Evolutionary conservation across 176 grass and related monocot genomes (phyloP).

Genomic region (Canna indica): DNA sequence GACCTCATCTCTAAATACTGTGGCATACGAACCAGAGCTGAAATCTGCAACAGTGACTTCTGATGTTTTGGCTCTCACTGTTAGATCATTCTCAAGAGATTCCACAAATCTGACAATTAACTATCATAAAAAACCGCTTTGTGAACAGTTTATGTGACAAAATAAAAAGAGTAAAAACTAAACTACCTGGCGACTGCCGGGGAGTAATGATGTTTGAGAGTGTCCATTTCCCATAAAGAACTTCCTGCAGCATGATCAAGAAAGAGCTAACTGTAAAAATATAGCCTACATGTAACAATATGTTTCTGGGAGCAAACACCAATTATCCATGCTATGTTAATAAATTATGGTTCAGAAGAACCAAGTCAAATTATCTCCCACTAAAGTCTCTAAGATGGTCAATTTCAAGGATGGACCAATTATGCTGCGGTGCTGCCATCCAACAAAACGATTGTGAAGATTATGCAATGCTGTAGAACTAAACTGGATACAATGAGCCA

Average conservation of each 20-base stretch:
- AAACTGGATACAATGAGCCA: no score
- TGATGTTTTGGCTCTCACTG: slow-evolving; percentile 76
- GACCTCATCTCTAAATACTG: slow-evolving; percentile 90
- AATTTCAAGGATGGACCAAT: no score
- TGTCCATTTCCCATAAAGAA: slow-evolving; percentile 94
- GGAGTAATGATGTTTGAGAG: slow-evolving; percentile 66
- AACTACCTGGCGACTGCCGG: slow-evolving; percentile 82
- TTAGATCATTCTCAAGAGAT: slow-evolving; percentile 87
- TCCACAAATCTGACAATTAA: slow-evolving; percentile 50
- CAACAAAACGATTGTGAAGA: no score
- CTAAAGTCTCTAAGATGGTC: neutral
- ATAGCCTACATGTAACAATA: neutral
- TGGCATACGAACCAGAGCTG: slow-evolving; percentile 82
- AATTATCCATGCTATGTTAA: neutral
- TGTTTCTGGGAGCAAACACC: neutral
- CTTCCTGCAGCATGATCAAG: slow-evolving; percentile 40
- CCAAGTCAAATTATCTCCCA: neutral
- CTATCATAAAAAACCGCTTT: slow-evolving; percentile 17
- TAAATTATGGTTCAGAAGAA: neutral
- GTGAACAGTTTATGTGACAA: slow-evolving; percentile 9
- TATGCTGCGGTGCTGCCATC: no score
- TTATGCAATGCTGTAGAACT: no score
- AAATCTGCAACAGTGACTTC: slow-evolving; percentile 85
- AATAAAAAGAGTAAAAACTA: neutral
- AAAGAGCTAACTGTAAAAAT: neutral